Evolutionary conservation across 306 rosid genomes (phyloP).

Genomic region (Malus sylvestris): DNA sequence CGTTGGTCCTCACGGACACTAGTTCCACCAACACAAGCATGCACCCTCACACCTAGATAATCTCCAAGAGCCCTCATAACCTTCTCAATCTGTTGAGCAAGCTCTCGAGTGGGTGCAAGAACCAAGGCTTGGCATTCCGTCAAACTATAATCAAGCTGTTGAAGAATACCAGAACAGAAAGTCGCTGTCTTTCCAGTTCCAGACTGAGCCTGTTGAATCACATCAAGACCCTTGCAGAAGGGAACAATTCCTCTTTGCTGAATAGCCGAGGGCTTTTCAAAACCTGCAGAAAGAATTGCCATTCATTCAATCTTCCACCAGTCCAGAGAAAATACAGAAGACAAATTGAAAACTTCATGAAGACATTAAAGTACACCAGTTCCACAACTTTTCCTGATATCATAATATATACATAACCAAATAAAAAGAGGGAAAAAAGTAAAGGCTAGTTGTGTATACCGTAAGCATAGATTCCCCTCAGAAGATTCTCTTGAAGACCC

Average conservation of each 20-base stretch:
- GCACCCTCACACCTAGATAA: slow-evolving; percentile 72
- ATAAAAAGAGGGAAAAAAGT: not conserved
- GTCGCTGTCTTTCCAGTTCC: slow-evolving; percentile 85
- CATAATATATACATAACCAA: not conserved
- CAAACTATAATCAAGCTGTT: slow-evolving; percentile 63
- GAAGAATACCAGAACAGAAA: slow-evolving; percentile 69
- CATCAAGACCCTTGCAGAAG: slow-evolving; percentile 71
- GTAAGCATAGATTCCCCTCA: slow-evolving; percentile 71
- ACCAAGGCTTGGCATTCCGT: slow-evolving; percentile 67
- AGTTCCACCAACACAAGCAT: slow-evolving; percentile 81
- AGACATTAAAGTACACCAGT: not conserved
- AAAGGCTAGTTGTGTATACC: slow-evolving; percentile 21
- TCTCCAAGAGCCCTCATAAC: slow-evolving; percentile 86
- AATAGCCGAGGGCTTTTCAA: slow-evolving; percentile 77
- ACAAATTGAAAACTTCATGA: not conserved
- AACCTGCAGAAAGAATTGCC: slow-evolving; percentile 37
- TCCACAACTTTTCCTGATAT: not conserved
- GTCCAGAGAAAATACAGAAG: not conserved
- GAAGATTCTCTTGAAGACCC: slow-evolving; percentile 77
- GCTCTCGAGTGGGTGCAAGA: slow-evolving; percentile 73
- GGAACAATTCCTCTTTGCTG: slow-evolving; percentile 85
- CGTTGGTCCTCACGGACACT: slow-evolving; percentile 80
- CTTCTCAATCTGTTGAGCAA: slow-evolving; percentile 83
- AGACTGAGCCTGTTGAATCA: slow-evolving; percentile 79
- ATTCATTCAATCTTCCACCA: not conserved